Base-by-base conservation (phyloP, 768 basidiomycete genomes). In the Phaeotremella fagi region DNA sequence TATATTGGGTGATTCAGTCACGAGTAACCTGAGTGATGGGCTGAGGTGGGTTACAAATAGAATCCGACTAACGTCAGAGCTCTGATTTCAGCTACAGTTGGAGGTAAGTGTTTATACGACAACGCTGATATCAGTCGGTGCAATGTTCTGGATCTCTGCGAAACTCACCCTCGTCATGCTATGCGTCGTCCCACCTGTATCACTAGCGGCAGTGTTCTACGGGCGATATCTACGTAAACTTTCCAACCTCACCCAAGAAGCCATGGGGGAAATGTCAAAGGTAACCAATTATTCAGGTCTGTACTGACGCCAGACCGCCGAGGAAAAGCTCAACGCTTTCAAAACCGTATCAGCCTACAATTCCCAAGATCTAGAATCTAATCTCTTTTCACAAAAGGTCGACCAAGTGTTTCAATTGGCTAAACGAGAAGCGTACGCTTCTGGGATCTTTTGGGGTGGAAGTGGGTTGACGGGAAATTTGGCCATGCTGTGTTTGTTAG, bases 201-300 rank as follows among this genome's bases (percentile, higher is more conserved):
- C 71, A 26, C 79, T 76, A 55, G 70, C 71, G 42, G 73, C 75
- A 7, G 88, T 97, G 12, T 87, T 90, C 72, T 99, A 99, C 65
- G 92, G 94, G 59, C 83, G 91, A 12, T 99, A 97, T 75, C 77
- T 99, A 49, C 90, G 91, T 71, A 86, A 84, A 56, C 81, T 99
- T 2, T 89, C 89, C 5, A 90, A 88, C 64, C 78, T 84, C 65
- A 92, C 94, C 4, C 94, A 99, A 73, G 90, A 91, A 66, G 90
- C 92, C 1, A 81, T 95, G 48, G 92, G 92, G 50, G 91, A 94
- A 50, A 90, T 94, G 91, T 89, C 90, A 27, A 91, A 82, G 75
- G 79, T 77, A 15, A 33, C 24, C 42, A 28, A 43, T 28, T 28
- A 1, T 46, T 7, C 12, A 35, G 42, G 15, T 20, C 52, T 35